Evolutionary conservation across 2,329 filamentous ascomycete species (phyloP).

Genomic region (Monosporascus sp.): DNA sequence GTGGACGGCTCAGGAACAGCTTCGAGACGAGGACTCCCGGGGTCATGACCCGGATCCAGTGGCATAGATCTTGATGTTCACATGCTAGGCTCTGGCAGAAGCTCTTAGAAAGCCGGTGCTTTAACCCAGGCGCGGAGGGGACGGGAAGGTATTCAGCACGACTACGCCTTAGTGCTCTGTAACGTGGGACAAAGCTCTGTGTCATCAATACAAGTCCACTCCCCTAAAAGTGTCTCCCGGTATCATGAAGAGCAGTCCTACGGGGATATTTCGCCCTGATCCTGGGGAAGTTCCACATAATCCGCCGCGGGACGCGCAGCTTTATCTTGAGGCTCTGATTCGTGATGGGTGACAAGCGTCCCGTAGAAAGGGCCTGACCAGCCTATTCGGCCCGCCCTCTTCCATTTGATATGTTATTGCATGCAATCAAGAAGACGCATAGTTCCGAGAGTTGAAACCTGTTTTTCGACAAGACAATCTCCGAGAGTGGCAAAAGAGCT

Average conservation of each 20-base stretch:
- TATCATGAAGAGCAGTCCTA: neutral
- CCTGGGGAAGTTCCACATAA: neutral
- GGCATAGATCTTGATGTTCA: slow-evolving; percentile 1
- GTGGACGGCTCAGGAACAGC: slow-evolving; percentile 6
- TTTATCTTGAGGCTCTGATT: neutral
- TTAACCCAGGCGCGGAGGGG: neutral
- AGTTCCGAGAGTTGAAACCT: neutral
- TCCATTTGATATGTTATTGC: neutral
- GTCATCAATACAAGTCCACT: slow-evolving; percentile 12
- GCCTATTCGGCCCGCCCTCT: neutral
- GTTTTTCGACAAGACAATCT: neutral
- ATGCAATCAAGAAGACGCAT: neutral
- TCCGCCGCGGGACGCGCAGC: neutral
- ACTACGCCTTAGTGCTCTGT: slow-evolving; percentile 14
- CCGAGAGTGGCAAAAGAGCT: neutral
- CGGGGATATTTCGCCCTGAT: neutral
- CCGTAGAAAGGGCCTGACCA: neutral
- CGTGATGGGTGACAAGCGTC: neutral
- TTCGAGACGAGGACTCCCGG: slow-evolving; percentile 1
- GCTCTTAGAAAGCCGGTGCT: slow-evolving; percentile 15
- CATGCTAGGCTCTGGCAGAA: slow-evolving; percentile 3
- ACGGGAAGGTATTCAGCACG: neutral
- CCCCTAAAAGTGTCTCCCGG: slow-evolving; percentile 3
- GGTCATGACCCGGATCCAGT: slow-evolving; percentile 2
- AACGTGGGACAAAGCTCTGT: slow-evolving; percentile 22